These are phyloP conservation scores for Conringia planisiliqua DNA, from an alignment of 345 rosid species.

Conservation along the genomic window DNA sequence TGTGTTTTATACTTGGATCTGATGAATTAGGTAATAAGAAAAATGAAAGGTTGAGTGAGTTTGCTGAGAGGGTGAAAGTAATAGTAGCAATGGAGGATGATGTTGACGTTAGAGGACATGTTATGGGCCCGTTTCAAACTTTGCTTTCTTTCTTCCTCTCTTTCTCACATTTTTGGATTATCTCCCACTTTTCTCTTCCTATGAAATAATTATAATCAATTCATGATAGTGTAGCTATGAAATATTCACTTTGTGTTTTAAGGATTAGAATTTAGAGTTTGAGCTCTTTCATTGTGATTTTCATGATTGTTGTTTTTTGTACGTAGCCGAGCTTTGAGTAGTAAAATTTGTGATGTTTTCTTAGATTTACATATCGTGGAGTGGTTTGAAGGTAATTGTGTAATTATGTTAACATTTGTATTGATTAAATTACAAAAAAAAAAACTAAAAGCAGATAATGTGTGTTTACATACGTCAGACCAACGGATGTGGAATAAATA, in stretches of 20 bases:
- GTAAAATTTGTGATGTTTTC: not conserved
- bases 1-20: conserved; percentile 24
- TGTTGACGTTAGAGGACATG: conserved; percentile 33
- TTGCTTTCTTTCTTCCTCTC: conserved; percentile 12
- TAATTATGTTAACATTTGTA: not conserved
- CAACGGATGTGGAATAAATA: not conserved
- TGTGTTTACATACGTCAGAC: not conserved
- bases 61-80: conserved; percentile 33
- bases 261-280: not conserved
- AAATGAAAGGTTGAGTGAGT: conserved; percentile 19
- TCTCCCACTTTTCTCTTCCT: not conserved
- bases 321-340: too few species aligned
- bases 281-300: not conserved
- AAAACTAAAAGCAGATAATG: not conserved
- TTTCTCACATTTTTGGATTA: not conserved
- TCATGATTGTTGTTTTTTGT: not conserved
- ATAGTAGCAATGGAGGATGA: conserved; percentile 29
- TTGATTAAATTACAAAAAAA: not conserved
- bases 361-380: too few species aligned
- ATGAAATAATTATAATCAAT: not conserved
- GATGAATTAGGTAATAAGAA: conserved; percentile 19
- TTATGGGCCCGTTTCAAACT: conserved; percentile 22
- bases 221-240: not conserved
- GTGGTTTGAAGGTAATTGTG: too few species aligned
- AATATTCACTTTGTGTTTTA: not conserved